These are phyloP conservation scores for Chenopodium berlandieri DNA, from an alignment of 148 eudicot species.

Conservation along the genomic window DNA sequence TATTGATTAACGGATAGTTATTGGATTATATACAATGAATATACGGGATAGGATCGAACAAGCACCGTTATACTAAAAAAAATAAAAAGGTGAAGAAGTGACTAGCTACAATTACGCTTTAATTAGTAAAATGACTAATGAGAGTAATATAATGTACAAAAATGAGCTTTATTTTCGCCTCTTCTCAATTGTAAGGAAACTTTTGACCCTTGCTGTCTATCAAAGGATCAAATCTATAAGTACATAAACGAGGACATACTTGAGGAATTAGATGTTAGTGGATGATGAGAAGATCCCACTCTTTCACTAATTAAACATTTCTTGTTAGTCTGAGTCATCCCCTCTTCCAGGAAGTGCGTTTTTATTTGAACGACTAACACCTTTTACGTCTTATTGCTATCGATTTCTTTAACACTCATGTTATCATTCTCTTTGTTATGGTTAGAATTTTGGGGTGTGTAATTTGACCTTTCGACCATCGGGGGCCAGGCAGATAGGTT, in stretches of 20 bases:
- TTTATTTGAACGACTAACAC: not conserved
- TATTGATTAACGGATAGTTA: too few species aligned
- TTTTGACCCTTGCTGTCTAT: slow-evolving; percentile 35
- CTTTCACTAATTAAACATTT: slow-evolving; percentile 5
- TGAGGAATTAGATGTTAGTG: slow-evolving; percentile 33
- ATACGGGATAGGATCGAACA: too few species aligned
- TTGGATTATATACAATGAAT: too few species aligned
- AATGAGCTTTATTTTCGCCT: slow-evolving; percentile 22
- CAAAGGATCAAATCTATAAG: slow-evolving; percentile 39
- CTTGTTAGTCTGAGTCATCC: slow-evolving; percentile 27
- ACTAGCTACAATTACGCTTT: too few species aligned
- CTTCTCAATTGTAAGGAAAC: slow-evolving; percentile 18
- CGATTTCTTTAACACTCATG: not conserved
- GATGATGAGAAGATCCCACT: slow-evolving; percentile 39
- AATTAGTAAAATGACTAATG: not conserved
- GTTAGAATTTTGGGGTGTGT: not conserved
- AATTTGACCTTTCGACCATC: not conserved
- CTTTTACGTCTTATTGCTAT: not conserved
- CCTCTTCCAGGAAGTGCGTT: slow-evolving; percentile 26
- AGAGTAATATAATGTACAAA: not conserved
- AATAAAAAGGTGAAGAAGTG: too few species aligned
- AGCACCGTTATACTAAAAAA: too few species aligned
- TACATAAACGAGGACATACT: slow-evolving; percentile 25
- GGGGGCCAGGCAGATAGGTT: too few species aligned
- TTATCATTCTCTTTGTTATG: not conserved